Conservation (phyloP, 306 rosid species). For the Inga laurina region DNA sequence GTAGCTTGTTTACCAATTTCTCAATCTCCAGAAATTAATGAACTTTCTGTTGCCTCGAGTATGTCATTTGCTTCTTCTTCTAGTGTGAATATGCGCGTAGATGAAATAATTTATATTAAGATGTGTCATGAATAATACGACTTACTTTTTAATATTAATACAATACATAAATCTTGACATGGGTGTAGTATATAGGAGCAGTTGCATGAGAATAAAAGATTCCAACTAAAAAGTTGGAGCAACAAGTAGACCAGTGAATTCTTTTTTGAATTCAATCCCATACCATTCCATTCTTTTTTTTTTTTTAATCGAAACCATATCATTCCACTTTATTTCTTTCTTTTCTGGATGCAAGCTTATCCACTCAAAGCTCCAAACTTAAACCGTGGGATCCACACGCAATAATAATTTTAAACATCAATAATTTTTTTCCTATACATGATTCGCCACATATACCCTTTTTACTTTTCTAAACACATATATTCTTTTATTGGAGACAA, state of each 20-base stretch:
- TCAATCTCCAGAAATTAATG: not conserved
- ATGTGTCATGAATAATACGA: no score
- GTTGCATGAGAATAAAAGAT: not conserved
- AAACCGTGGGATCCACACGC: conserved; percentile 16
- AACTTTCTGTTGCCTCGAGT: no score
- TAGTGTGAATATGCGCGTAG: no score
- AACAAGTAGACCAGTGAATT: no score
- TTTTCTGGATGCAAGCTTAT: conserved; percentile 2
- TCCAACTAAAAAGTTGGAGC: not conserved
- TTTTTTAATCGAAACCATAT: no score
- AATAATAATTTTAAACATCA: not conserved
- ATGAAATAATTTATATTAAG: no score
- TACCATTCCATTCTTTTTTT: no score
- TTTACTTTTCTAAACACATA: no score
- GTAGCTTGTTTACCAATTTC: not conserved
- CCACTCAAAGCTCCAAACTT: not conserved
- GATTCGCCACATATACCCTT: not conserved
- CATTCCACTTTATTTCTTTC: not conserved
- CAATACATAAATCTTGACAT: not conserved
- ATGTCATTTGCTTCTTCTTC: no score
- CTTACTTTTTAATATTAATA: no score
- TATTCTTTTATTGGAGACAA: rapidly evolving
- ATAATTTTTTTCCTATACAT: no score
- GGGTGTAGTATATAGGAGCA: not conserved
- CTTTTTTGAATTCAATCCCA: not conserved